phyloP scores from a whole-genome alignment of 345 rosid species.

The Camelina hispida region DNA sequence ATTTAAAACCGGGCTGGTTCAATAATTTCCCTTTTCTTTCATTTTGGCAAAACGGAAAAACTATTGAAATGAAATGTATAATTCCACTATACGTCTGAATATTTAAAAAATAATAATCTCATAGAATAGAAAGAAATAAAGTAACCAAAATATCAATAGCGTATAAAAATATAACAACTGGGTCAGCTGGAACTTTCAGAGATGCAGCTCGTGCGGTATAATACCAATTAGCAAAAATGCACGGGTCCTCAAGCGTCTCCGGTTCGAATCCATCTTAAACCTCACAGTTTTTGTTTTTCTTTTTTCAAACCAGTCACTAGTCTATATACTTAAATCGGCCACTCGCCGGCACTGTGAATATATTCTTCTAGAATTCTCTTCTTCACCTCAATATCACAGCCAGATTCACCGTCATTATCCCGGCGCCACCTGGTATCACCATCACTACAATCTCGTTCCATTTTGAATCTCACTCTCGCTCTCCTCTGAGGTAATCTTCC shows the following conservation, averaged over 20 bases:
- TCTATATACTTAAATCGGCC: neutral
- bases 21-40: no score
- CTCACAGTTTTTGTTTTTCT: neutral
- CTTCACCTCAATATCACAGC: conserved; percentile 2
- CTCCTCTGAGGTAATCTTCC: conserved; percentile 30
- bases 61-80: neutral
- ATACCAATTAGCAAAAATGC: neutral
- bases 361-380: conserved; percentile 9
- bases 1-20: neutral
- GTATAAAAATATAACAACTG: neutral
- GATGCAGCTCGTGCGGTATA: conserved; percentile 24
- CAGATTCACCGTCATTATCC: conserved; percentile 1
- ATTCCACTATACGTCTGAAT: neutral
- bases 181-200: rapidly evolving
- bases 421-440: neutral
- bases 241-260: neutral
- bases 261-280: conserved; percentile 23
- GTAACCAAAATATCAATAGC: neutral
- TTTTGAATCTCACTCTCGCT: conserved; percentile 36
- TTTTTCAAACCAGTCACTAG: neutral
- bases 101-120: neutral
- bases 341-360: conserved; percentile 18
- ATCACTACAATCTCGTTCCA: conserved; percentile 1
- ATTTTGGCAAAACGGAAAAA: neutral
- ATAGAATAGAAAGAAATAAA: neutral